These are phyloP conservation scores for Saccharum officinarum DNA, from an alignment of 176 grass and related monocot genomes.

Conservation along the genomic window DNA sequence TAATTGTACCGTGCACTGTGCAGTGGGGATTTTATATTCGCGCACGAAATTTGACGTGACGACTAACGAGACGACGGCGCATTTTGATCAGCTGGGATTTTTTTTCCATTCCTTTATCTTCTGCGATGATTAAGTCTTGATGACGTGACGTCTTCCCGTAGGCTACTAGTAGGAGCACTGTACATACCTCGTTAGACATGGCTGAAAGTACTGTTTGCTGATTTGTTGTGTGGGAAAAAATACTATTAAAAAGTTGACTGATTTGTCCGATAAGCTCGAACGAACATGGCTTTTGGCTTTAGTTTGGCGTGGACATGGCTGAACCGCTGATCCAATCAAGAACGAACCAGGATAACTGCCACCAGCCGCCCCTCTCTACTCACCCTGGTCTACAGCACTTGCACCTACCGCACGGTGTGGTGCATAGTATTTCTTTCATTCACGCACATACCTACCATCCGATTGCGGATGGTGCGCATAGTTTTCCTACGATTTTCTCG, in stretches of 20 bases:
- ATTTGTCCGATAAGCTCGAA: too few relatives aligned
- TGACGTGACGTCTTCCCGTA: neutral
- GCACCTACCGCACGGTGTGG: neutral
- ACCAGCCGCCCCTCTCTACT: neutral
- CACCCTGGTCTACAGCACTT: neutral
- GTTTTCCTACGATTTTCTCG: neutral
- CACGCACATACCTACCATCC: too few relatives aligned
- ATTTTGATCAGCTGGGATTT: too few relatives aligned
- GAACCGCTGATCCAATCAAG: conserved; percentile 5
- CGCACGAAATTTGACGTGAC: neutral
- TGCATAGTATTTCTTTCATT: neutral
- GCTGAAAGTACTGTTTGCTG: too few relatives aligned
- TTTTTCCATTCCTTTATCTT: too few relatives aligned
- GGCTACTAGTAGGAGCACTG: too few relatives aligned
- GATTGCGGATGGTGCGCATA: too few relatives aligned
- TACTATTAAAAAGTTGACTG: too few relatives aligned
- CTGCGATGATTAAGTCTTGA: neutral
- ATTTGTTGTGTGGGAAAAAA: too few relatives aligned
- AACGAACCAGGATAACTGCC: neutral
- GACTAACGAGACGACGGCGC: neutral
- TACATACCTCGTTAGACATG: too few relatives aligned
- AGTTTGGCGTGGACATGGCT: neutral
- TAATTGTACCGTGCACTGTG: neutral
- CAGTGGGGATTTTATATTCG: neutral
- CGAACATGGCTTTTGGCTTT: neutral